These are phyloP conservation scores for Fraxinus anomala DNA, from an alignment of 257 asterid genomes.

Conservation along the genomic window DNA sequence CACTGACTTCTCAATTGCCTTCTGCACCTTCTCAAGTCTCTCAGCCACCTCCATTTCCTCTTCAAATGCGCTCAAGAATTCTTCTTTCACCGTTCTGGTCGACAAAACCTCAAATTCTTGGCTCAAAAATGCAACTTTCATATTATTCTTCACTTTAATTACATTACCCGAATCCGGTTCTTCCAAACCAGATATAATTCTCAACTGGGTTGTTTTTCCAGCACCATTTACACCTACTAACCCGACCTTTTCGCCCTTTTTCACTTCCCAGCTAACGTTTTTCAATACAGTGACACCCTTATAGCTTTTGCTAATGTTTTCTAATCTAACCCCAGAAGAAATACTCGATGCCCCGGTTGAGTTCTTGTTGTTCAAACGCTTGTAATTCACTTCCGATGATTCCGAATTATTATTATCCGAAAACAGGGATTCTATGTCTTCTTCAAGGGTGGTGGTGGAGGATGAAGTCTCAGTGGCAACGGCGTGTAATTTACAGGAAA, in stretches of 20 bases:
- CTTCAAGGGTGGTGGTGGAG: conserved; percentile 37
- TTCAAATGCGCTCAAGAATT: conserved; percentile 84
- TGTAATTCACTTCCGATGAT: conserved; percentile 39
- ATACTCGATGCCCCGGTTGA: conserved; percentile 71
- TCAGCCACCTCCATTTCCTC: conserved; percentile 95
- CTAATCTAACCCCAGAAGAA: conserved; percentile 87
- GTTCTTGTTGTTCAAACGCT: conserved; percentile 48
- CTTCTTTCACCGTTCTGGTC: conserved; percentile 79
- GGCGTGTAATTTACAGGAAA: conserved; percentile 55
- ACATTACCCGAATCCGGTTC: conserved; percentile 87
- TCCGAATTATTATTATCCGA: conserved; percentile 35
- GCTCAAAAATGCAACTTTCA: conserved; percentile 78
- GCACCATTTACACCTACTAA: conserved; percentile 97
- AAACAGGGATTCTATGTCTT: conserved; percentile 70
- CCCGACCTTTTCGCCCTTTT: conserved; percentile 87
- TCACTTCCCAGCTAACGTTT: conserved; percentile 85
- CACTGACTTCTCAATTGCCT: conserved; percentile 87
- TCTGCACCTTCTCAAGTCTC: conserved; percentile 89
- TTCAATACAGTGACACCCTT: conserved; percentile 85
- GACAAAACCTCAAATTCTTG: conserved; percentile 87
- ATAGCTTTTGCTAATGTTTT: conserved; percentile 75
- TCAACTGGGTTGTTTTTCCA: conserved; percentile 91
- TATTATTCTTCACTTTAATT: conserved; percentile 78
- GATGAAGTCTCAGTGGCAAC: conserved; percentile 65
- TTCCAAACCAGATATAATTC: conserved; percentile 85